phyloP scores from a whole-genome alignment of 495 filamentous ascomycete genomes.

The Aspergillus sparsus region DNA sequence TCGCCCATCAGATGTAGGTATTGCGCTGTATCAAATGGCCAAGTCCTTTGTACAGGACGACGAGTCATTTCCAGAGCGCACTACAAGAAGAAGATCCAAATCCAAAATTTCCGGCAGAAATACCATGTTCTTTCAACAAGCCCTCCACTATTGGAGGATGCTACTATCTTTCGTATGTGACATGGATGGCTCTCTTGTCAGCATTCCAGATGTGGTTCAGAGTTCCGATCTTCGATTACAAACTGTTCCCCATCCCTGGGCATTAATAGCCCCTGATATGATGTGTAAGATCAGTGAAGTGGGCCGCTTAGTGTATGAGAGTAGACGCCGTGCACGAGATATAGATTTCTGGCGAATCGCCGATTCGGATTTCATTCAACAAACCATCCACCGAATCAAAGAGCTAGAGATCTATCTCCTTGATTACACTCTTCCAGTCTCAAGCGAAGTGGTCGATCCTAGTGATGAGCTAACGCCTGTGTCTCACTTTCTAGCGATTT shows the following conservation, averaged over 20 bases:
- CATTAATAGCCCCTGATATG: neutral
- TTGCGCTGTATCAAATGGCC: neutral
- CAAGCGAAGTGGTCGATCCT: neutral
- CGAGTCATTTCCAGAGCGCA: neutral
- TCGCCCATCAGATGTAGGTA: neutral
- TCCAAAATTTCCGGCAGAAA: neutral
- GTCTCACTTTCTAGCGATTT: neutral
- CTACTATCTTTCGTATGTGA: neutral
- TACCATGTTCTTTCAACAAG: conserved; percentile 1
- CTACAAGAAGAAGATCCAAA: neutral
- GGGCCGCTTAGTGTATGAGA: neutral
- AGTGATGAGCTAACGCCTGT: neutral
- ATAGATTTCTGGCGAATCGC: neutral
- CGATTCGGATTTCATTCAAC: neutral
- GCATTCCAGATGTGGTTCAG: neutral
- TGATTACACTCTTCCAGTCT: neutral
- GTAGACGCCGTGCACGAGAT: neutral
- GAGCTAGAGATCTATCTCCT: neutral
- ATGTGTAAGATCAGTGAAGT: neutral
- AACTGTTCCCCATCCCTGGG: neutral
- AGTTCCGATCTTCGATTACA: neutral
- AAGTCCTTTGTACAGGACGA: neutral
- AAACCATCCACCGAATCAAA: neutral
- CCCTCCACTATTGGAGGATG: conserved; percentile 8
- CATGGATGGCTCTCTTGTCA: neutral